Percentiles rank a stretch among this genome's conserved stretches.
Conservation (phyloP, 257 asterid genomes). For the Mentha longifolia region DNA sequence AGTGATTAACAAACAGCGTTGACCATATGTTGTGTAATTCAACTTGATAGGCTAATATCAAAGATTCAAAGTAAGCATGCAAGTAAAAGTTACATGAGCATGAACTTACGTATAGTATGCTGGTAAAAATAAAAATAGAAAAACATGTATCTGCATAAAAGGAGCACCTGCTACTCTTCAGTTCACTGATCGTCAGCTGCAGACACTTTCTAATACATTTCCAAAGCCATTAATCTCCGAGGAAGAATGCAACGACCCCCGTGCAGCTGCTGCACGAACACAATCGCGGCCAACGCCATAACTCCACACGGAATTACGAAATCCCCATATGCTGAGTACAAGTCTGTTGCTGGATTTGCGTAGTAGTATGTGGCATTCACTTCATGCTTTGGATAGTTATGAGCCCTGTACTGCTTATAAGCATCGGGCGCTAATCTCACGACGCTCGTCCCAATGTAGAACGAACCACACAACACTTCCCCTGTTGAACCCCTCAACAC, state of each 20-base stretch:
- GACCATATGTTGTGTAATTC: too few species aligned
- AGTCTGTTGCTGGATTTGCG: conserved; percentile 59
- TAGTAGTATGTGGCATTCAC: conserved; percentile 54
- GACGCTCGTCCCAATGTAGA: conserved; percentile 62
- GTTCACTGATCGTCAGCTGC: conserved; percentile 36
- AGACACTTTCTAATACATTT: conserved; percentile 61
- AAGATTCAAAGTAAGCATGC: too few species aligned
- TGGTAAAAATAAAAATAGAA: too few species aligned
- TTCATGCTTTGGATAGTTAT: conserved; percentile 28
- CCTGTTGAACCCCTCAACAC: conserved; percentile 44
- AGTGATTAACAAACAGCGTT: too few species aligned
- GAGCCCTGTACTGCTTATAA: conserved; percentile 65
- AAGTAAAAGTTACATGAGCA: too few species aligned
- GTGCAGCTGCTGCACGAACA: conserved; percentile 64
- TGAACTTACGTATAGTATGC: too few species aligned
- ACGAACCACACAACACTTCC: conserved; percentile 47
- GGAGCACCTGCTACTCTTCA: too few species aligned
- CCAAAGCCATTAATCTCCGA: conserved; percentile 44
- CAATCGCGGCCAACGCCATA: conserved; percentile 49
- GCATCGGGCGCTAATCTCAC: conserved; percentile 68
- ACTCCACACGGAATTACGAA: conserved; percentile 60
- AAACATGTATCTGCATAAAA: too few species aligned
- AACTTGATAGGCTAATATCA: too few species aligned
- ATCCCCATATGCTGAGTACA: conserved; percentile 77
- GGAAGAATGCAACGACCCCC: conserved; percentile 73